phyloP scores from a whole-genome alignment of 345 rosid species.

The Murraya paniculata region DNA sequence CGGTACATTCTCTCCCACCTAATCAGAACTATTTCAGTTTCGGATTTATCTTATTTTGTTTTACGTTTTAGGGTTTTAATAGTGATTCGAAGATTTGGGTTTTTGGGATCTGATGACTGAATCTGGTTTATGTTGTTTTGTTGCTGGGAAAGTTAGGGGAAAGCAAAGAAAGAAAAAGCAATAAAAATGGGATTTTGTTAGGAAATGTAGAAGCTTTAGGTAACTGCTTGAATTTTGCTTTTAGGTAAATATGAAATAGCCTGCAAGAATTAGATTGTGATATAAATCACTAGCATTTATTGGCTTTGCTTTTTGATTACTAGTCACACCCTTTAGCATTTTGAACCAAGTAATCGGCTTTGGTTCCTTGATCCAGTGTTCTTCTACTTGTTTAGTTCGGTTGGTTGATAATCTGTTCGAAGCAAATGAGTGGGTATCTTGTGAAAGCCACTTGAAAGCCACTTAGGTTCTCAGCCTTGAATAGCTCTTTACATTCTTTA shows the following conservation, averaged over 20 bases:
- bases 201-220: conserved; percentile 1
- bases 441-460: neutral
- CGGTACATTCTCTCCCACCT: conserved; percentile 45
- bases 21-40: neutral
- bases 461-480: neutral
- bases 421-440: neutral
- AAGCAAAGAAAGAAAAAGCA: neutral
- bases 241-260: neutral
- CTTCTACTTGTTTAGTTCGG: neutral
- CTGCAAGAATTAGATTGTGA: neutral
- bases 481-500: neutral
- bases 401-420: neutral
- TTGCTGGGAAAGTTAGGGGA: conserved; percentile 9
- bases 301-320: neutral
- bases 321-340: neutral
- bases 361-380: too few relatives aligned
- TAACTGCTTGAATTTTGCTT: neutral
- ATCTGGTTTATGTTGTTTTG: conserved; percentile 15
- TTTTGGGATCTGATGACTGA: neutral
- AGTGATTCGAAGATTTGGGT: neutral
- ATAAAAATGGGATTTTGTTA: neutral
- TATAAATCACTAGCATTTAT: neutral
- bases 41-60: neutral
- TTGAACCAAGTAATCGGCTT: neutral
- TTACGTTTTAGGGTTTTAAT: neutral